Conservation (phyloP, 2,329 filamentous ascomycete genomes). For the Hypocreales sp. region DNA sequence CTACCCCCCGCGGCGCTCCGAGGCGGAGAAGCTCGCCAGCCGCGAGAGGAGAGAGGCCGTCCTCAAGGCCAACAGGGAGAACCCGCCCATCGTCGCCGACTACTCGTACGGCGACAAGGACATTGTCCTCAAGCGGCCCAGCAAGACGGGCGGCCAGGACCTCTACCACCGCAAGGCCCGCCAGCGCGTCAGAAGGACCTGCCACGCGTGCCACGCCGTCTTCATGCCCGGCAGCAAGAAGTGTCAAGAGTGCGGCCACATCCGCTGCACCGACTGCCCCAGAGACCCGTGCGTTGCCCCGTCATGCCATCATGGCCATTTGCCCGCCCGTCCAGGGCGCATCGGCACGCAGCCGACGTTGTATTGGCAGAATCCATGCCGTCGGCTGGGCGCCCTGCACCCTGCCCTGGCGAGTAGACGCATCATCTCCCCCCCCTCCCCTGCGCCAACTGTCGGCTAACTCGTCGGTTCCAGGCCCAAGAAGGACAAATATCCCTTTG, state of each 20-base stretch:
- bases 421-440: background rate
- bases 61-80: constrained; percentile 40
- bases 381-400: too few relatives aligned
- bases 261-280: constrained; percentile 66
- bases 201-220: constrained; percentile 55
- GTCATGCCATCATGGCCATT: too few relatives aligned
- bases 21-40: constrained; percentile 36
- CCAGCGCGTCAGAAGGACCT: constrained; percentile 60
- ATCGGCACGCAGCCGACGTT: too few relatives aligned
- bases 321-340: too few relatives aligned
- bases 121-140: constrained; percentile 44
- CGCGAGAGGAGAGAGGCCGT: constrained; percentile 33
- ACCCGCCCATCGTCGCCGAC: constrained; percentile 35
- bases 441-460: too few relatives aligned
- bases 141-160: constrained; percentile 52
- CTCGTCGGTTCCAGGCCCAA: constrained; percentile 37
- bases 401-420: too few relatives aligned
- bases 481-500: constrained; percentile 52
- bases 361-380: too few relatives aligned
- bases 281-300: constrained; percentile 53
- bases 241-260: constrained; percentile 55
- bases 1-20: constrained; percentile 50
- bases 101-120: constrained; percentile 29
- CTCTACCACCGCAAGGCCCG: constrained; percentile 55
- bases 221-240: constrained; percentile 45